Evolutionary conservation across 2,329 filamentous ascomycete genomes (phyloP).

Genomic region (Chaetomiaceae sp.): DNA sequence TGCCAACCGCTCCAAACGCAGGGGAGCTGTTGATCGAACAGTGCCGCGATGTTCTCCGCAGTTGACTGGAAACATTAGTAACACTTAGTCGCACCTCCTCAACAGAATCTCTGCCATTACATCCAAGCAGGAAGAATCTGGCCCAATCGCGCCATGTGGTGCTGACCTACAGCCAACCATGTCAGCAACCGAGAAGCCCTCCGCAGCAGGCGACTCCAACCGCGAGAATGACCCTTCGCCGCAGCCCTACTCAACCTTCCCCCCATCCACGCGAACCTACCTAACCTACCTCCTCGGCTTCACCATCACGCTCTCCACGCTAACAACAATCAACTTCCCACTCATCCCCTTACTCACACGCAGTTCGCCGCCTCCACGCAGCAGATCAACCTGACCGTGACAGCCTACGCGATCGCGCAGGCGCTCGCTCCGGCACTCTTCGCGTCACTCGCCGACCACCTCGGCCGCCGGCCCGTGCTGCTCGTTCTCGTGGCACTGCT

Average conservation of each 20-base stretch:
- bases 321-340: constrained; percentile 41
- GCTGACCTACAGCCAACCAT: no score
- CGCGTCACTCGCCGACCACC: constrained; percentile 49
- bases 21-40: no score
- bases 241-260: constrained; percentile 1
- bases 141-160: no score
- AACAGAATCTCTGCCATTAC: no score
- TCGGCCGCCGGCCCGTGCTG: constrained; percentile 51
- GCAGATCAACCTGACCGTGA: constrained; percentile 39
- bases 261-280: neutral
- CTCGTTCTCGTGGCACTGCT: constrained; percentile 46
- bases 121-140: no score
- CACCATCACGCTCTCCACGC: constrained; percentile 11
- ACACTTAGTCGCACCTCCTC: no score
- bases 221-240: neutral
- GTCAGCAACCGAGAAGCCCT: no score
- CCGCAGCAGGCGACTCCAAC: no score
- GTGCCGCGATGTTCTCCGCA: no score
- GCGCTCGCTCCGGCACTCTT: constrained; percentile 51
- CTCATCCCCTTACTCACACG: constrained; percentile 28
- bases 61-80: no score
- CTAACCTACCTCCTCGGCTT: constrained; percentile 10
- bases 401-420: constrained; percentile 54
- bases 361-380: constrained; percentile 26
- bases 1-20: no score